Base-by-base conservation (phyloP, 805 yeast species). In the Suhomyces pyralidae region DNA sequence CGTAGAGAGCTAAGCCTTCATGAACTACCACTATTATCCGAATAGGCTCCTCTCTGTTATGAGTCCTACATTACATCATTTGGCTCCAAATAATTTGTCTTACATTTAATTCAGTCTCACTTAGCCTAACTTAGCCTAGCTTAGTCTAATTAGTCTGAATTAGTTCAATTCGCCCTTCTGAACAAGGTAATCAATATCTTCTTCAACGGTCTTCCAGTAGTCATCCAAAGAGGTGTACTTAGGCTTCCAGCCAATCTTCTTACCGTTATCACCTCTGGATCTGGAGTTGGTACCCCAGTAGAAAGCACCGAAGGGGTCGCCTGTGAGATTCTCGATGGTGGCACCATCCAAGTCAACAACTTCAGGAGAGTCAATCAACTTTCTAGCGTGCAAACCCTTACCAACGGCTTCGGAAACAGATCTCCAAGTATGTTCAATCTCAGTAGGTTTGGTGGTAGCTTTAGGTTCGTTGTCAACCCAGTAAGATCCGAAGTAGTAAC, bases 401-500 rank as follows among this genome's bases (percentile, higher is more conserved):
- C 58, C 70, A 20, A 69, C 53, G 6, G 49, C 58, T 38, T 57
- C 52, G 5, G 67, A 50, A 28, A 67, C 65, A 25, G 63, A 63
- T 15, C 55, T 54, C 76, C 77, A 72, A 15, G 46, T 54, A 51
- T 67, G 69, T 25, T 61, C 64, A 24, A 61, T 55, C 10, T 46
- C 50, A 14, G 61, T 46, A 7, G 64, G 61, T 9, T 47, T 43
- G 7, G 40, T 45, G 19, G 54, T 46, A 45, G 45, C 46, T 7
- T 51, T 32, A 20, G 34, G 52, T 24, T 61, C 63, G 34, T 55
- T 48, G 14, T 40, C 34, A 8, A 51, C 4, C 15, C 48, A 22
- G 30, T 56, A 59, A 6, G 70, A 64, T 2, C 65, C 69, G 58
- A 73, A 73, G 52, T 71, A 72, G 53, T 69, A 71, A 6, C 78